These are phyloP conservation scores for Neurospora crassa DNA, from an alignment of 2,329 filamentous ascomycete species.

Conservation along the genomic window DNA sequence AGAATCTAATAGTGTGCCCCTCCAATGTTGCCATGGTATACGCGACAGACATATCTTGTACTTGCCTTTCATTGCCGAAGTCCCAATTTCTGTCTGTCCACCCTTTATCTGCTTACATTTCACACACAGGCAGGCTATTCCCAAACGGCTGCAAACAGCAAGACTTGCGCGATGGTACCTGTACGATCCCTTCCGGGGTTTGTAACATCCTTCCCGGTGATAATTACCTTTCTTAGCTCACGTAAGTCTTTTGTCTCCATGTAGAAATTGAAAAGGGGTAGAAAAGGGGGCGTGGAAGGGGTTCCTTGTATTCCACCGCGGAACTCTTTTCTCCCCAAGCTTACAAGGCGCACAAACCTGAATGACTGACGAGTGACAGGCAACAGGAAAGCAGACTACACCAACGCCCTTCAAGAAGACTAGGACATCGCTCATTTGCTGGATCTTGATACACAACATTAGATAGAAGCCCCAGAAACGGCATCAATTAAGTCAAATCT, in stretches of 20 bases:
- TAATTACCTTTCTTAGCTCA: background rate
- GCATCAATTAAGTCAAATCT: background rate
- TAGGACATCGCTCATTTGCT: background rate
- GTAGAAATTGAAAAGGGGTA: background rate
- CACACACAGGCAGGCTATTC: background rate
- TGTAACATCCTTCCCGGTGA: background rate
- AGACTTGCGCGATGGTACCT: background rate
- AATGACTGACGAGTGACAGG: background rate
- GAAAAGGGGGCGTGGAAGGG: background rate
- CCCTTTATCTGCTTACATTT: background rate
- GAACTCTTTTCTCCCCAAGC: background rate
- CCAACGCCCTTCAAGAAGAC: background rate
- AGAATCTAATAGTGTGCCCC: background rate
- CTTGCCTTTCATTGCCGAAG: background rate
- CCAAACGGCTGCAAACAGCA: background rate
- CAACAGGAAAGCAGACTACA: background rate
- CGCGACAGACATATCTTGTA: background rate
- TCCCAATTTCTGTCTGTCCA: background rate
- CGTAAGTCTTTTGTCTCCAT: background rate
- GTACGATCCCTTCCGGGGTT: conserved; percentile 5
- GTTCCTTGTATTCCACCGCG: background rate
- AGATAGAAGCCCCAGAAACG: background rate
- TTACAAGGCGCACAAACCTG: background rate
- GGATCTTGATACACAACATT: background rate
- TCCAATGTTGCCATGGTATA: background rate